Base-by-base conservation (phyloP, 352 stramenopile species). In the Hyaloperonospora arabidopsidis region DNA sequence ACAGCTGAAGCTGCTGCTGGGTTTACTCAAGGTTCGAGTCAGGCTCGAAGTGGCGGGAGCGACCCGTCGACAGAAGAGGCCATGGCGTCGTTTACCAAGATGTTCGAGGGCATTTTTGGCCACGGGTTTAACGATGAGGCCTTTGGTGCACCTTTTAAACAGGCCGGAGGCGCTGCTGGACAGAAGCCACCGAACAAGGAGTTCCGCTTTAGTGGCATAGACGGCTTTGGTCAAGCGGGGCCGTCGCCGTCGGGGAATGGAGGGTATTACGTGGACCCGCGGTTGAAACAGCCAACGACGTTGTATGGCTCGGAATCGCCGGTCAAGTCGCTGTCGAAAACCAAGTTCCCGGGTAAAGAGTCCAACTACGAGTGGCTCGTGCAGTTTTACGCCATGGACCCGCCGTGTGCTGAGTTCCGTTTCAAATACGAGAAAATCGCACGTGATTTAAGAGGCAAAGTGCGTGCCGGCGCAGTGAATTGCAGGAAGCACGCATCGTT, bases 81-180 rank as follows among this genome's bases (percentile, higher is more conserved):
- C 44, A 83, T 91, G 61, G 66, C 68, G 5, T 84, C 79, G 18
- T 88, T 87, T 49, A 84, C 83, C 52, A 90, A 94, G 56, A 89
- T 95, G 68, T 95, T 95, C 59, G 84, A 91, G 60, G 79, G 76
- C 55, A 84, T 95, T 10, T 94, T 95, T 57, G 86, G 76, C 23
- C 70, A 83, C 25, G 70, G 72, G 2, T 81, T 81, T 45, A 70
- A 73, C 39, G 67, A 10, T 15, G n/a, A 63, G 7, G 25, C 25
- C 25, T 29, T 29, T 29, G 25, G 25, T 29, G 25, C 25, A 8
- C 25, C 25, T 3, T 29, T 29, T 7, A 7, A 7, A 29, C 25
- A 29, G 25, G 25, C 25, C 7, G 25, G 25, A 3, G 25, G 25
- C 7, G 25, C 25, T 29, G 25, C 3, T 7, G 77, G 76, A 7